Conservation (phyloP, 1,284 basidiomycete species). For the Stereum hirsutum region DNA sequence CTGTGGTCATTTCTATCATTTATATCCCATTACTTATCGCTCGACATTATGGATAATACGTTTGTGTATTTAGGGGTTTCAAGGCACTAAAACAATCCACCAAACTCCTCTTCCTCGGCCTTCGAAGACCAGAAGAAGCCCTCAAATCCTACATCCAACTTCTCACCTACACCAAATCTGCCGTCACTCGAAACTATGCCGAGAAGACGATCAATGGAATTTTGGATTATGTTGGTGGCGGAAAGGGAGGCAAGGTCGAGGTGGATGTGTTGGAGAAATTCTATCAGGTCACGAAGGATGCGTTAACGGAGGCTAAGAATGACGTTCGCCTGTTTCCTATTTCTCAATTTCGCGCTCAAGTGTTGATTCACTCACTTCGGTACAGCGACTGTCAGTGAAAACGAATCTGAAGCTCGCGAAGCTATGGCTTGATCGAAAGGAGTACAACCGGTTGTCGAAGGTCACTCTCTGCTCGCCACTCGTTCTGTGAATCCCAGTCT, state of each 20-base stretch:
- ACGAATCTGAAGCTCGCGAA: slow-evolving; percentile 97
- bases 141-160: slow-evolving; percentile 81
- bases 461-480: slow-evolving; percentile 27
- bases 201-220: slow-evolving; percentile 99
- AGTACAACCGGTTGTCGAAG: slow-evolving; percentile 78
- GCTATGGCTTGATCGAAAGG: slow-evolving; percentile 92
- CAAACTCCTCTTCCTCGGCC: slow-evolving; percentile 82
- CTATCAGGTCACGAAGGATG: slow-evolving; percentile 88
- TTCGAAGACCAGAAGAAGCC: slow-evolving; percentile 78
- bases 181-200: slow-evolving; percentile 85
- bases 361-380: neutral
- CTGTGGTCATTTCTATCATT: neutral
- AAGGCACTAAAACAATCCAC: slow-evolving; percentile 98
- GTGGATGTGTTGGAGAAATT: slow-evolving; percentile 89
- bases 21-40: too few relatives aligned
- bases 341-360: neutral
- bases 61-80: slow-evolving; percentile 71
- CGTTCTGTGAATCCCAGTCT: neutral
- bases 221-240: slow-evolving; percentile 95
- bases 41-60: neutral
- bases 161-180: slow-evolving; percentile 87
- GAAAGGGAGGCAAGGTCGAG: slow-evolving; percentile 75
- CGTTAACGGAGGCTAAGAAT: slow-evolving; percentile 90
- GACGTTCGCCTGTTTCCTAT: slow-evolving; percentile 50
- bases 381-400: slow-evolving; percentile 85